phyloP scores from a whole-genome alignment of 768 basidiomycete species.

The Tulasnella sp. region DNA sequence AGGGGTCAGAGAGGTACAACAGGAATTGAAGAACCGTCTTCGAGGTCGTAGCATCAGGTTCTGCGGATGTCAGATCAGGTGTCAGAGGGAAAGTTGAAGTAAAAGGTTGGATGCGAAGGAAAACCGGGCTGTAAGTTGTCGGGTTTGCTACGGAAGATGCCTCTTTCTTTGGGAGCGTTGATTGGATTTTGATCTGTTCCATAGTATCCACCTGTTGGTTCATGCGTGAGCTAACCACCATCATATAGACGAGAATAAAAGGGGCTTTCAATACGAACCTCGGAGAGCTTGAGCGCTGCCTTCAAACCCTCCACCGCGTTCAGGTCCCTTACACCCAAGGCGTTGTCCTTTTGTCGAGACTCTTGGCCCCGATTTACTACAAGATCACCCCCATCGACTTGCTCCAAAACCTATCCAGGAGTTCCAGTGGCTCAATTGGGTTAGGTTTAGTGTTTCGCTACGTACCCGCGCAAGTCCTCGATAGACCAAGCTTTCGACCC shows the following conservation, averaged over 20 bases:
- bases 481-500: constrained; percentile 91
- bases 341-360: constrained; percentile 59
- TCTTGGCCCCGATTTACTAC: constrained; percentile 78
- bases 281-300: constrained; percentile 76
- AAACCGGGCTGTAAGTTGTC: constrained; percentile 83
- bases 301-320: constrained; percentile 82
- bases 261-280: constrained; percentile 47
- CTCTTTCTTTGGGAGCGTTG: constrained; percentile 33
- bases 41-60: constrained; percentile 28
- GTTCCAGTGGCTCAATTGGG: not conserved
- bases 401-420: constrained; percentile 73
- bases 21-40: constrained; percentile 57
- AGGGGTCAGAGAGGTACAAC: constrained; percentile 69
- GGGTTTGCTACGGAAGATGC: constrained; percentile 44
- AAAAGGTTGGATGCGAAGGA: constrained; percentile 89
- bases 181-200: constrained; percentile 58
- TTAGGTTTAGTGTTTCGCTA: not conserved
- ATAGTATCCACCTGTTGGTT: constrained; percentile 68
- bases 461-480: constrained; percentile 71
- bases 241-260: not conserved
- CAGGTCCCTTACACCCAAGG: constrained; percentile 58
- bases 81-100: constrained; percentile 42
- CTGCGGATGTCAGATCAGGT: constrained; percentile 30
- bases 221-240: not conserved
- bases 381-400: constrained; percentile 89